Percentiles rank a stretch among this genome's conserved stretches.
phyloP scores from a whole-genome alignment of 345 rosid genomes.

The Balakata baccata region DNA sequence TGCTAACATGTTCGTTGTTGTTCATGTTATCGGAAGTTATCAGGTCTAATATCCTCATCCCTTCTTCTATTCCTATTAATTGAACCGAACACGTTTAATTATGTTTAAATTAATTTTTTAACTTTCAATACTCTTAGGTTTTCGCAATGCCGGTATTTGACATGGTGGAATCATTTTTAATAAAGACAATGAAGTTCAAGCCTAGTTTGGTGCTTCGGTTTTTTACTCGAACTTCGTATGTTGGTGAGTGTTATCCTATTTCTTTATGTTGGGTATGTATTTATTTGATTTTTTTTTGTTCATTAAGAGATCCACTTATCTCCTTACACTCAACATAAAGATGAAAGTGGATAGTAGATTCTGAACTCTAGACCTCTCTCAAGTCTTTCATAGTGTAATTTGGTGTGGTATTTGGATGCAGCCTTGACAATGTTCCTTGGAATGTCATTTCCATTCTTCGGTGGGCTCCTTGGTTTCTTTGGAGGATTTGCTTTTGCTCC shows the following conservation, averaged over 20 bases:
- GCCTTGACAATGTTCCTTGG: conserved; percentile 56
- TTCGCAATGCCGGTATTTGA: conserved; percentile 68
- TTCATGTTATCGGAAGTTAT: conserved; percentile 75
- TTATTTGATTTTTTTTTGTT: too few species aligned
- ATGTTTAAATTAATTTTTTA: neutral
- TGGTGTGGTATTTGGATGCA: conserved; percentile 17
- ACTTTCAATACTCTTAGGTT: conserved; percentile 24
- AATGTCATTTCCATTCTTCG: conserved; percentile 63
- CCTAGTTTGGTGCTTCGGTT: conserved; percentile 52
- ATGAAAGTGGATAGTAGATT: too few species aligned
- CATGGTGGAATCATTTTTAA: conserved; percentile 52
- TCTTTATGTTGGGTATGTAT: neutral
- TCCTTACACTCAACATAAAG: too few species aligned
- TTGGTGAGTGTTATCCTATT: conserved; percentile 39
- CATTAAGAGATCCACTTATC: too few species aligned
- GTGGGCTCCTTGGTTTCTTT: conserved; percentile 69
- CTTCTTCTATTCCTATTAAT: neutral
- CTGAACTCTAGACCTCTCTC: too few species aligned
- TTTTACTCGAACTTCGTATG: conserved; percentile 40
- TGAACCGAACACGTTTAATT: neutral
- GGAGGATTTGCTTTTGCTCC: conserved; percentile 89
- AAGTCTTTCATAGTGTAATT: neutral
- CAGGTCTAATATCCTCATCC: conserved; percentile 31
- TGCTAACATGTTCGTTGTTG: conserved; percentile 55
- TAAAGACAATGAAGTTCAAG: conserved; percentile 45